Conservation (phyloP, 768 basidiomycete species). For the Crucibulum laeve region DNA sequence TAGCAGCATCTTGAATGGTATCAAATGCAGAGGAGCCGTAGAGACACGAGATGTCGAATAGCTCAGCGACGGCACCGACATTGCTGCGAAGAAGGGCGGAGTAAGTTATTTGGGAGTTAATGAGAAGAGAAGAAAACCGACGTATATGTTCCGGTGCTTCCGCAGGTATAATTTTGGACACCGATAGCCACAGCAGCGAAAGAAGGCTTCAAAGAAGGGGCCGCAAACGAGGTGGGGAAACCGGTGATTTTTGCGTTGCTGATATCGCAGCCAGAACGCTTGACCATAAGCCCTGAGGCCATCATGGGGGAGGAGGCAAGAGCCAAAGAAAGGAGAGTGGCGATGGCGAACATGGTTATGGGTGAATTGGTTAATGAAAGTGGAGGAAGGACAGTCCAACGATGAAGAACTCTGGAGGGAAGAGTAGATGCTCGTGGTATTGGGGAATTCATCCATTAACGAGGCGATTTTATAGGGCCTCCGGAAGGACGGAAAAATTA, state of each 20-base stretch:
- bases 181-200: conserved; percentile 45
- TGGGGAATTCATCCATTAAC: too few species aligned
- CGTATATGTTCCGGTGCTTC: conserved; percentile 38
- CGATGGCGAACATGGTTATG: not conserved
- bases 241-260: conserved; percentile 15
- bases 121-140: conserved; percentile 17
- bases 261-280: conserved; percentile 15
- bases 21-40: conserved; percentile 22
- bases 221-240: conserved; percentile 25
- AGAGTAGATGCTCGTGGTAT: too few species aligned
- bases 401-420: too few species aligned
- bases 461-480: too few species aligned
- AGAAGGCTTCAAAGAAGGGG: conserved; percentile 26
- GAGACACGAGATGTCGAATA: conserved; percentile 54
- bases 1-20: conserved; percentile 18
- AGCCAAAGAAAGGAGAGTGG: not conserved
- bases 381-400: not conserved
- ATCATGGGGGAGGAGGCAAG: not conserved
- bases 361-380: not conserved
- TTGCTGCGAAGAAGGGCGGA: conserved; percentile 22
- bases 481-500: too few species aligned
- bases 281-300: not conserved
- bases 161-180: conserved; percentile 55
- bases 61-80: conserved; percentile 43
- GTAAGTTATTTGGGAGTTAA: not conserved